These are phyloP conservation scores for Arthrobotrys musiformis DNA, from an alignment of 2,329 filamentous ascomycete species.

Conservation along the genomic window DNA sequence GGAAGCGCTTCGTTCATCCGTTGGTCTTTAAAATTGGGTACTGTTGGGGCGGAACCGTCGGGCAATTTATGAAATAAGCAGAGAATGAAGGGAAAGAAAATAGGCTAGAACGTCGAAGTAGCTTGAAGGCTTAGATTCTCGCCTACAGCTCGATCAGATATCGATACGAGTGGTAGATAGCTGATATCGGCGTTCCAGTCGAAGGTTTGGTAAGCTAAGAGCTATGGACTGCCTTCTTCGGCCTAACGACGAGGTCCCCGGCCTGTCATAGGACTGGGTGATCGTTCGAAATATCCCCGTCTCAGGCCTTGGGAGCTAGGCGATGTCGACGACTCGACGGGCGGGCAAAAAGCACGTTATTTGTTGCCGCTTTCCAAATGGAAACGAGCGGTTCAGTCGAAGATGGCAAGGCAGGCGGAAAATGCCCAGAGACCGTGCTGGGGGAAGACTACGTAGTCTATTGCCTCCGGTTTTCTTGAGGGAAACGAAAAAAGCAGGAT, in stretches of 20 bases:
- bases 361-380: slow-evolving; percentile 39
- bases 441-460: background rate
- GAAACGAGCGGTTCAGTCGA: slow-evolving; percentile 14
- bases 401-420: slow-evolving; percentile 6
- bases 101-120: background rate
- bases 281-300: slow-evolving; percentile 45
- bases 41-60: slow-evolving; percentile 1
- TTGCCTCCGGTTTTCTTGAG: background rate
- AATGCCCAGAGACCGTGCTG: background rate
- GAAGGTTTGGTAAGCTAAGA: slow-evolving; percentile 39
- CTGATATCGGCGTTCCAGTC: slow-evolving; percentile 16
- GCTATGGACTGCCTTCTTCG: slow-evolving; percentile 41
- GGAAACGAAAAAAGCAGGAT: background rate
- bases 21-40: slow-evolving; percentile 12
- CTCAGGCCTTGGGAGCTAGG: slow-evolving; percentile 20
- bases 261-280: slow-evolving; percentile 46
- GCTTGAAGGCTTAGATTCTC: slow-evolving; percentile 14
- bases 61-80: slow-evolving; percentile 20
- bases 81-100: background rate
- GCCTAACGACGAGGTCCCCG: slow-evolving; percentile 17
- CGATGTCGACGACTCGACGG: slow-evolving; percentile 42
- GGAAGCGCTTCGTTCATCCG: background rate
- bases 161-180: slow-evolving; percentile 34
- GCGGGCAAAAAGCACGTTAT: slow-evolving; percentile 46
- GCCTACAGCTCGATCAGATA: slow-evolving; percentile 31